Conservation (phyloP, 805 yeast species). For the Lipomyces oligophaga region DNA sequence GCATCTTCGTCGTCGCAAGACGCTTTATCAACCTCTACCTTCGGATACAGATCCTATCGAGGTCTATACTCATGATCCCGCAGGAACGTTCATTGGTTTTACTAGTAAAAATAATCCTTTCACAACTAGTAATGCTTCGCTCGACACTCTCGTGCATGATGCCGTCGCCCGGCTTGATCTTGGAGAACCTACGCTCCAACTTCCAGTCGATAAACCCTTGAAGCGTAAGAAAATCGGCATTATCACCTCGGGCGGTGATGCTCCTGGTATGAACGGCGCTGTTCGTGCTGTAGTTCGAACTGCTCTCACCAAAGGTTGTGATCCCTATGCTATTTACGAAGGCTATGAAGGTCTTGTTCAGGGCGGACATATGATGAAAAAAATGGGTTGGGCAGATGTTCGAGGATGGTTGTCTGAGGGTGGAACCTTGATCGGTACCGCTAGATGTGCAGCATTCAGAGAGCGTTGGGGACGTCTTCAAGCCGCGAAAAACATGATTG, state of each 20-base stretch:
- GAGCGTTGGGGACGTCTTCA: slow-evolving; percentile 79
- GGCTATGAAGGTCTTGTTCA: slow-evolving; percentile 91
- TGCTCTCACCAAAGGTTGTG: slow-evolving; percentile 82
- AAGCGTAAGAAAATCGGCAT: slow-evolving; percentile 70
- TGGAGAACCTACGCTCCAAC: slow-evolving; percentile 1
- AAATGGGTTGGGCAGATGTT: slow-evolving; percentile 90
- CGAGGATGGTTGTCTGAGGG: slow-evolving; percentile 90
- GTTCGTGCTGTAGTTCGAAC: slow-evolving; percentile 95
- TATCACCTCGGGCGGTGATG: slow-evolving; percentile 98
- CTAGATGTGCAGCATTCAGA: slow-evolving; percentile 80
- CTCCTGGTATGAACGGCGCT: slow-evolving; percentile 97
- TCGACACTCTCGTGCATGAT: slow-evolving; percentile 7
- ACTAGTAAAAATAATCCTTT: slow-evolving; percentile 46
- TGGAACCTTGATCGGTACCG: slow-evolving; percentile 96
- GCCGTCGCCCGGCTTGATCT: slow-evolving; percentile 4
- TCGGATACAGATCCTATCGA: slow-evolving; percentile 71
- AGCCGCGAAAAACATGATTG: slow-evolving; percentile 81
- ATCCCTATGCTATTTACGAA: slow-evolving; percentile 85
- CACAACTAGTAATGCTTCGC: slow-evolving; percentile 17
- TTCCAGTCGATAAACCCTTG: slow-evolving; percentile 7
- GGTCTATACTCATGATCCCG: slow-evolving; percentile 73
- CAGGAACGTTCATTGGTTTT: slow-evolving; percentile 79
- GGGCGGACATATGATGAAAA: slow-evolving; percentile 75
- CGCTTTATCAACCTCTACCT: slow-evolving; percentile 58
- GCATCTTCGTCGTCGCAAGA: slow-evolving; percentile 37